Evolutionary conservation across 345 rosid genomes (phyloP).

Genomic region (Ceriops tagal): DNA sequence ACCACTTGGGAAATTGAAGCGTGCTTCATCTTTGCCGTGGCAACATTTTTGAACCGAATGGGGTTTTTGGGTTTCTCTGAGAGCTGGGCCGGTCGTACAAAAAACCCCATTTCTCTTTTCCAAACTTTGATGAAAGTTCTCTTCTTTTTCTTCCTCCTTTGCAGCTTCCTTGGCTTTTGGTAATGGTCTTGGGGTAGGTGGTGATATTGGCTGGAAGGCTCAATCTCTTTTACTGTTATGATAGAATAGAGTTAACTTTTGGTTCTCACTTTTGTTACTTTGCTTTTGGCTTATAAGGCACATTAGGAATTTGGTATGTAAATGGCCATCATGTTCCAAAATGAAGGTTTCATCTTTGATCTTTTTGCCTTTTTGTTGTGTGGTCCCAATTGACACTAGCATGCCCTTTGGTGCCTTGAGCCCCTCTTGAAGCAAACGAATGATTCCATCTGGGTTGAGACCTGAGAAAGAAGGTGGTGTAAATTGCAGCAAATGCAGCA

Average conservation of each 20-base stretch:
- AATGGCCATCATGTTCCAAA: not conserved
- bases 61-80: not conserved
- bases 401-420: conserved; percentile 4
- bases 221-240: conserved; percentile 28
- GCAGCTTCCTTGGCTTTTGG: conserved; percentile 14
- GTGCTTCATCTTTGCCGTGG: not conserved
- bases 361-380: not conserved
- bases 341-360: not conserved
- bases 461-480: not conserved
- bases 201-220: conserved; percentile 58
- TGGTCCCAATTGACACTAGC: not conserved
- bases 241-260: not conserved
- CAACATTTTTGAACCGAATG: conserved; percentile 4
- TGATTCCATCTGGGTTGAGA: not conserved
- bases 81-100: not conserved
- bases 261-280: conserved; percentile 1
- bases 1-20: conserved; percentile 1
- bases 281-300: not conserved
- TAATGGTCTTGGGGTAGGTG: conserved; percentile 17
- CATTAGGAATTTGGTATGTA: not conserved
- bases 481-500: conserved; percentile 10
- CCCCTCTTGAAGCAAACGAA: conserved; percentile 1
- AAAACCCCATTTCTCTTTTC: conserved; percentile 10
- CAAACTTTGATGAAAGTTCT: conserved; percentile 11
- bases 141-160: conserved; percentile 8